A percentile compares a stretch with the other conserved stretches of the same genome.
Evolutionary conservation across 2,329 filamentous ascomycete genomes (phyloP).

Genomic region (Fusarium secorum): DNA sequence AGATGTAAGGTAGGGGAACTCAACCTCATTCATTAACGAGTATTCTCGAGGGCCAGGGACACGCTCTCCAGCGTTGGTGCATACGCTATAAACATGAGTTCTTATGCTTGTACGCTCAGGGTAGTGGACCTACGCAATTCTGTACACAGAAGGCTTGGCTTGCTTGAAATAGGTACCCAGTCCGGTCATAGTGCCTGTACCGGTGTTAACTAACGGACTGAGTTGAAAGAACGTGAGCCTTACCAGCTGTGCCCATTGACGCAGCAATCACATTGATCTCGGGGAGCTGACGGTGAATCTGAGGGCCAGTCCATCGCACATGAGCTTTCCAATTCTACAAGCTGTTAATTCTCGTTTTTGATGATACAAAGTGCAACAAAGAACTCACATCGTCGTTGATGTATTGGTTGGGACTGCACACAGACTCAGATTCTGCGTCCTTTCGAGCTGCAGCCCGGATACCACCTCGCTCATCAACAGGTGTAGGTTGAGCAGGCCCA

Average conservation of each 20-base stretch:
- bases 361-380: rapidly evolving
- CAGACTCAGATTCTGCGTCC: constrained; percentile 41
- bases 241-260: constrained; percentile 60
- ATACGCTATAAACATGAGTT: constrained; percentile 54
- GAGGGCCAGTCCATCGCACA: constrained; percentile 65
- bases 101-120: rapidly evolving
- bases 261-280: constrained; percentile 63
- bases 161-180: constrained; percentile 60
- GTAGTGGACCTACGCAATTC: constrained; percentile 43
- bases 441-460: constrained; percentile 44
- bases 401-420: constrained; percentile 47
- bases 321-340: constrained; percentile 61
- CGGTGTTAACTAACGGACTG: background rate
- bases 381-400: constrained; percentile 44
- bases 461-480: constrained; percentile 44
- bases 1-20: constrained; percentile 64
- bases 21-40: constrained; percentile 58
- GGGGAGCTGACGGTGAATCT: constrained; percentile 64
- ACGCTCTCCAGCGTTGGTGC: constrained; percentile 63
- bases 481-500: constrained; percentile 47
- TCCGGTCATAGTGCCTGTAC: constrained; percentile 55
- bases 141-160: constrained; percentile 57
- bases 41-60: constrained; percentile 65
- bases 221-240: background rate
- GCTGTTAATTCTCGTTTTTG: background rate